Conservation (phyloP, 352 stramenopile species). For the Elongisporangium prolatum region DNA sequence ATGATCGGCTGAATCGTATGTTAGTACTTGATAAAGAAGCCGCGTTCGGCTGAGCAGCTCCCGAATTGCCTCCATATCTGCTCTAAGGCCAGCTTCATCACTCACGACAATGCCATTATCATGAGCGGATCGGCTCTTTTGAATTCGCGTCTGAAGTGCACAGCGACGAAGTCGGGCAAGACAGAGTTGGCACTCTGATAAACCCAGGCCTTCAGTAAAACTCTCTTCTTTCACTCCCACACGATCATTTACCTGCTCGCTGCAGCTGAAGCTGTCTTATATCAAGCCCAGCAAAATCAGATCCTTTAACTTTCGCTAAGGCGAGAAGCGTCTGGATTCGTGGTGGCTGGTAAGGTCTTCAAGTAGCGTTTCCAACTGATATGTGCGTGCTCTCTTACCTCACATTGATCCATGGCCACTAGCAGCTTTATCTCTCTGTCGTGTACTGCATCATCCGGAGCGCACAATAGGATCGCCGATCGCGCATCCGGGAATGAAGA, state of each 20-base stretch:
- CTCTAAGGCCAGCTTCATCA: neutral
- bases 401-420: slow-evolving; percentile 32
- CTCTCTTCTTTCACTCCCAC: neutral
- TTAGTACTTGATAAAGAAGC: slow-evolving; percentile 27
- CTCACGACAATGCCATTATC: neutral
- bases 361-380: too few species aligned
- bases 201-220: neutral
- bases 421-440: slow-evolving; percentile 16
- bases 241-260: slow-evolving; percentile 21
- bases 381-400: slow-evolving; percentile 15
- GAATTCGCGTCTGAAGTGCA: neutral
- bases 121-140: neutral
- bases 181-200: slow-evolving; percentile 21
- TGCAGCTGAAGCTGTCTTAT: slow-evolving; percentile 27
- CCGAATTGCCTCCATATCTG: slow-evolving; percentile 3
- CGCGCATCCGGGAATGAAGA: neutral
- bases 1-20: too few species aligned
- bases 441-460: neutral
- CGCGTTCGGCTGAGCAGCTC: slow-evolving; percentile 23
- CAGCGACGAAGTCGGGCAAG: slow-evolving; percentile 19
- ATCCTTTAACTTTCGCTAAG: slow-evolving; percentile 22
- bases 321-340: slow-evolving; percentile 24
- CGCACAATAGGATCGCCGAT: neutral
- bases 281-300: slow-evolving; percentile 45
- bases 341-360: neutral